phyloP scores from a whole-genome alignment of 2,329 filamentous ascomycete species.

The Cryphonectria radicalis region DNA sequence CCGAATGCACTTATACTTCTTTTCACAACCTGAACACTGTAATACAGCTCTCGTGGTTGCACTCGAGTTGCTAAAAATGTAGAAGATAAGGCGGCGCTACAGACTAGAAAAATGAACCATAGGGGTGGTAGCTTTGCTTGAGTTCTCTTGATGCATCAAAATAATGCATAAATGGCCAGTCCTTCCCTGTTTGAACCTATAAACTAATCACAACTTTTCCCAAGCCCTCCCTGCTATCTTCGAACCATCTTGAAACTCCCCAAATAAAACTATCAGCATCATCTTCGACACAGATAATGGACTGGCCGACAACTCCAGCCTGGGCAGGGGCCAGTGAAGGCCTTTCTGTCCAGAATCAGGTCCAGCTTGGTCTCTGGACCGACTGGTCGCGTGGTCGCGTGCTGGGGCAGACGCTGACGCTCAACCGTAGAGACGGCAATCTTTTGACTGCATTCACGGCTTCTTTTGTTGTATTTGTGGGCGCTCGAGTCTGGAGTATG shows the following conservation, averaged over 20 bases:
- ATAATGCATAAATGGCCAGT: background rate
- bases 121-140: background rate
- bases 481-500: slow-evolving; percentile 34
- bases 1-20: background rate
- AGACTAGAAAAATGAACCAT: too few relatives aligned
- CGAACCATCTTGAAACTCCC: background rate
- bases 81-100: background rate
- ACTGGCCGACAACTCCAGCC: background rate
- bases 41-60: background rate
- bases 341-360: slow-evolving; percentile 10
- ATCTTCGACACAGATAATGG: background rate
- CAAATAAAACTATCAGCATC: too few relatives aligned
- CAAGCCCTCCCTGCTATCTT: background rate
- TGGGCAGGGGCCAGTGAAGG: slow-evolving; percentile 1
- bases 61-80: background rate
- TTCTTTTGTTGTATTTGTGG: slow-evolving; percentile 38
- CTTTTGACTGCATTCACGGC: slow-evolving; percentile 41
- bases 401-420: slow-evolving; percentile 39
- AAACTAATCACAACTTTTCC: background rate
- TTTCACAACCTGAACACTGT: background rate
- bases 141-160: background rate
- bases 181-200: background rate
- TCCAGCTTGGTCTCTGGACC: slow-evolving; percentile 40
- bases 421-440: slow-evolving; percentile 36
- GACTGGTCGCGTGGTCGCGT: slow-evolving; percentile 40